Evolutionary conservation across 257 asterid species (phyloP).

Genomic region (Anisodus acutangulus): DNA sequence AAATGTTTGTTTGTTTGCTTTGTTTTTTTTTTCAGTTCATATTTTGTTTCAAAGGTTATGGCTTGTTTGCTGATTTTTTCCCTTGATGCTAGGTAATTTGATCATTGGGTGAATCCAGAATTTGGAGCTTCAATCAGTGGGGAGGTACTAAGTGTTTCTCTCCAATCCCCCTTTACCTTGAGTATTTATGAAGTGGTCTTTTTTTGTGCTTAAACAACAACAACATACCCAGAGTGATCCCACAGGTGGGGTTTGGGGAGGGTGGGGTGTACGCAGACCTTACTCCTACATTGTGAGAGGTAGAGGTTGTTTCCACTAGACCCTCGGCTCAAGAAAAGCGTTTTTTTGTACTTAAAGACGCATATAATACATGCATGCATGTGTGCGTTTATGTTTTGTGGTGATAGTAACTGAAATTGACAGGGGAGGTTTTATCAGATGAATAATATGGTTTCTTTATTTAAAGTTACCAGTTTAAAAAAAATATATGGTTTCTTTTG

Average conservation of each 20-base stretch:
- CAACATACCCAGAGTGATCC: too few species aligned
- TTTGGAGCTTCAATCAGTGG: conserved; percentile 7
- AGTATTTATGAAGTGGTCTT: neutral
- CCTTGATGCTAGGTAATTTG: conserved; percentile 21
- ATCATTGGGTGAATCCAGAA: neutral
- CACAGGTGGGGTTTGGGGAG: too few species aligned
- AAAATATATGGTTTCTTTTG: too few species aligned
- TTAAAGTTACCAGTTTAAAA: too few species aligned
- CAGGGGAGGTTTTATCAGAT: neutral
- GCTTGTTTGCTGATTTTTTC: neutral
- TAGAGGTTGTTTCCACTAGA: too few species aligned
- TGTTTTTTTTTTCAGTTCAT: neutral
- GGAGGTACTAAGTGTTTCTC: conserved; percentile 23
- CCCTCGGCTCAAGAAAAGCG: too few species aligned
- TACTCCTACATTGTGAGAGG: too few species aligned
- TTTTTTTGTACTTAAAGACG: neutral
- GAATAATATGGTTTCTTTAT: neutral
- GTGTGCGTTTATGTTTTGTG: conserved; percentile 9
- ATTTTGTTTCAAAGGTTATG: neutral
- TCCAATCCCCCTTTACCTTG: neutral
- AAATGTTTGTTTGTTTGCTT: neutral
- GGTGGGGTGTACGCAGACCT: too few species aligned
- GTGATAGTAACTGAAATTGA: neutral
- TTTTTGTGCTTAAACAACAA: neutral
- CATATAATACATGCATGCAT: conserved; percentile 9